Evolutionary conservation across 2,329 filamentous ascomycete species (phyloP), one percentile per base, ranked within the genome.

Genomic region (Sphaerulina populicola): DNA sequence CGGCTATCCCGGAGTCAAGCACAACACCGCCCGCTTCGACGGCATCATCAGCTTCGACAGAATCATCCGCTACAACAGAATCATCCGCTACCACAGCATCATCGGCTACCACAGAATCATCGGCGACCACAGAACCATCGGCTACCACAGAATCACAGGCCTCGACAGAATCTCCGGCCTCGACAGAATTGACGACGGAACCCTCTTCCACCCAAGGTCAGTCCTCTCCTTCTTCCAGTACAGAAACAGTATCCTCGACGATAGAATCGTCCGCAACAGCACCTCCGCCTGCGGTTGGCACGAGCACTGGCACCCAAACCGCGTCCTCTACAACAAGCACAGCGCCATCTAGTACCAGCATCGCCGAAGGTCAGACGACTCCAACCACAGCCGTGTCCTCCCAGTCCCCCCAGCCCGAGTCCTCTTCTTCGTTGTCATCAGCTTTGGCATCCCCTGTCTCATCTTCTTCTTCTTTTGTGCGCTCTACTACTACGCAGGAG

Each of bases 1-100:
- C 60, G 4, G 61, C 61, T n/a, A 57, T 59, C 38, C 44, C 53
- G 3, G 56, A 57, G 35, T 64, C 64, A 11, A 61, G 61, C 11
- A 58, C 62, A 6, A 53, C 55, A 29, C 51, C 58, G 23, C 57
- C 53, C 7, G 54, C 49, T 36, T 42, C 51, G 12, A 53, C 47
- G 38, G 41, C 51, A 29, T 27, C 23, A 27, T 7, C 18, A 18
- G 18, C 23, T 27, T 27, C 23, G 23, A 27, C 23, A 27, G 23
- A 27, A 7, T 27, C 23, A 27, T 27, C 23, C 4, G 5, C 23
- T 5, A 1, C 23, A 4, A 27, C 47, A 41, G 37, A 50, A n/a
- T n/a, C n/a, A n/a, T n/a, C 53, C 7, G 54, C 49, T 36, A 39
- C 51, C 10, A 53, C 47, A 41, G 41, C 51, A 29, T 27, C 23